phyloP scores from a whole-genome alignment of 352 stramenopile species.

The Aphanomyces euteiches region DNA sequence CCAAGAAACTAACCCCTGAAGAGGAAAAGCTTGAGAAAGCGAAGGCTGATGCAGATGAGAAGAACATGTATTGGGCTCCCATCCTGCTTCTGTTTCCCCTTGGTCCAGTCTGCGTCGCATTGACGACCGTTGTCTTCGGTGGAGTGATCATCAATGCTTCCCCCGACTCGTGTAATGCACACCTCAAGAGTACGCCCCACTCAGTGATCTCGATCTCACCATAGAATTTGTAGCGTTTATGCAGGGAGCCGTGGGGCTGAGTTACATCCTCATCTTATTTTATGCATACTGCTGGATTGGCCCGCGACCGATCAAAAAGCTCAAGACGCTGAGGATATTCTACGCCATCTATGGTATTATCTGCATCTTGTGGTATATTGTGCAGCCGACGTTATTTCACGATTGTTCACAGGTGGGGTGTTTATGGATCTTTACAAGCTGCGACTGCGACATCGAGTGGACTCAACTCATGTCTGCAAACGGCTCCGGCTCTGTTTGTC shows the following conservation, averaged over 20 bases:
- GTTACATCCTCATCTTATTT: slow-evolving; percentile 60
- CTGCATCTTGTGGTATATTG: slow-evolving; percentile 45
- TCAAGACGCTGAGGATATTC: slow-evolving; percentile 57
- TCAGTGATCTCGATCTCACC: slow-evolving; percentile 16
- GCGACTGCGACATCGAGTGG: slow-evolving; percentile 53
- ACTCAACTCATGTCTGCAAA: slow-evolving; percentile 65
- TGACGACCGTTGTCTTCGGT: slow-evolving; percentile 59
- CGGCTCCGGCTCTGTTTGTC: slow-evolving; percentile 60
- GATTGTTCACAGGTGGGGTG: slow-evolving; percentile 38
- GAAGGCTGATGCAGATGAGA: slow-evolving; percentile 33
- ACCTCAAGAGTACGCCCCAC: slow-evolving; percentile 50
- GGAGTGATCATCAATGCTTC: slow-evolving; percentile 68
- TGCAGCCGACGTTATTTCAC: too few relatives aligned
- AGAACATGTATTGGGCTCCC: slow-evolving; percentile 66
- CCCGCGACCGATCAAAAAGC: slow-evolving; percentile 47
- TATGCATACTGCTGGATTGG: slow-evolving; percentile 75
- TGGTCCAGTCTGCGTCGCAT: slow-evolving; percentile 49
- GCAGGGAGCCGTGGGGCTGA: slow-evolving; percentile 60
- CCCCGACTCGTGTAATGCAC: slow-evolving; percentile 59
- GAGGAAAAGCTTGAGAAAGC: slow-evolving; percentile 12
- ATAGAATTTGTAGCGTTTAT: slow-evolving; percentile 46
- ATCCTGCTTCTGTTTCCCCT: slow-evolving; percentile 66
- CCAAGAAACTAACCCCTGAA: slow-evolving; percentile 21
- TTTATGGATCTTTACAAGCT: slow-evolving; percentile 60
- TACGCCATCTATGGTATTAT: slow-evolving; percentile 58